A percentile compares a stretch with the other conserved stretches of the same genome.
These are phyloP conservation scores for Cystofilobasidium ferigula DNA, from an alignment of 768 basidiomycete genomes.

Conservation along the genomic window DNA sequence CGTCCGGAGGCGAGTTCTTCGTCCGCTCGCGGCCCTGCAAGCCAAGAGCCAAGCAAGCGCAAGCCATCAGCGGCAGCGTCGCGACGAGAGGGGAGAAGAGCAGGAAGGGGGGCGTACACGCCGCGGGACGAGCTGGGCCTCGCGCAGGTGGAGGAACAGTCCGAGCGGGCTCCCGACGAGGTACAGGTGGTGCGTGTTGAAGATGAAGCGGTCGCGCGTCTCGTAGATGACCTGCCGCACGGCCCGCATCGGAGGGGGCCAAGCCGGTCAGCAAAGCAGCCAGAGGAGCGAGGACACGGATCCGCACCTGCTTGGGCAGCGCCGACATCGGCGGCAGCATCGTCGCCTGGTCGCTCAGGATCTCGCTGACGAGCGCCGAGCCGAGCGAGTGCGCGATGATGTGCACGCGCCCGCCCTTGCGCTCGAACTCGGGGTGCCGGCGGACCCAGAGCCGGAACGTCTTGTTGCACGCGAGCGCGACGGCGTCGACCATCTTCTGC, in stretches of 20 bases:
- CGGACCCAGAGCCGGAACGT: conserved; percentile 43
- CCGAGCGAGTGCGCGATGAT: conserved; percentile 44
- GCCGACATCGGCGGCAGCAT: conserved; percentile 38
- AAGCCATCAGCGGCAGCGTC: not conserved
- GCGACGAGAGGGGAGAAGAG: not conserved
- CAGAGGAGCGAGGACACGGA: too few species aligned
- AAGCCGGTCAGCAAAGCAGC: too few species aligned
- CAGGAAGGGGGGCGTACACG: conserved; percentile 28
- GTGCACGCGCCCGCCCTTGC: conserved; percentile 40
- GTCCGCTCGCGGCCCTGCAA: conserved; percentile 20
- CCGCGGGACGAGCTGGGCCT: conserved; percentile 42
- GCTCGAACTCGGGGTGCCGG: conserved; percentile 41
- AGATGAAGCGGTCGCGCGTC: conserved; percentile 29
- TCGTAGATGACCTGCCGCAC: conserved; percentile 38
- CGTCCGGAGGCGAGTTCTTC: conserved; percentile 40
- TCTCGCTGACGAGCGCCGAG: conserved; percentile 41
- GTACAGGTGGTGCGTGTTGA: conserved; percentile 40
- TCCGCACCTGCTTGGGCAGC: conserved; percentile 37
- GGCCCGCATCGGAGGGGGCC: too few species aligned
- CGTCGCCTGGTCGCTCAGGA: conserved; percentile 43
- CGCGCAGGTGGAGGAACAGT: conserved; percentile 43
- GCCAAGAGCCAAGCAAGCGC: too few species aligned
- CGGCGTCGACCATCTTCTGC: conserved; percentile 43
- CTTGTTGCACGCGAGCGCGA: conserved; percentile 34
- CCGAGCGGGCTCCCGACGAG: conserved; percentile 42